These are phyloP conservation scores for Yarrowia bubula DNA, from an alignment of 805 yeast genomes.

Conservation along the genomic window DNA sequence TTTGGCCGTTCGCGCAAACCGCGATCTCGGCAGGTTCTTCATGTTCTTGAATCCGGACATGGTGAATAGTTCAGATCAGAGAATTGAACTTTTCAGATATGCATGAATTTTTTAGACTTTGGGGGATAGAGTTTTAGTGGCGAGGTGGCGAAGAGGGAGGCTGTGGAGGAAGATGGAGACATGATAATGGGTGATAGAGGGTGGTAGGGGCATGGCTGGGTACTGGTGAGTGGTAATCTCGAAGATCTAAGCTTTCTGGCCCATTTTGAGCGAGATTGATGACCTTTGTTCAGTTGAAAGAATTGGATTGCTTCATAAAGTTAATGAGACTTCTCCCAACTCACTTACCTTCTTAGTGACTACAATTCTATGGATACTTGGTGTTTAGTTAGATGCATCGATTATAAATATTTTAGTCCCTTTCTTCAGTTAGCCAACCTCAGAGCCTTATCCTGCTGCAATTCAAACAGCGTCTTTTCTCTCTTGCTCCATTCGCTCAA, in stretches of 20 bases:
- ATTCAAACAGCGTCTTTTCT: not conserved
- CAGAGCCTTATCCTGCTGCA: not conserved
- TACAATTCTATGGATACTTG: too few species aligned
- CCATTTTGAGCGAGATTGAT: too few species aligned
- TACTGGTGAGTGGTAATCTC: too few species aligned
- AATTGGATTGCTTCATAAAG: too few species aligned
- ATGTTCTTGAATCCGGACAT: conserved; percentile 3
- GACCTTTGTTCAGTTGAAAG: too few species aligned
- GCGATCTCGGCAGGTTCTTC: not conserved
- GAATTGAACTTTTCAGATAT: not conserved
- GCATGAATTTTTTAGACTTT: conserved; percentile 2
- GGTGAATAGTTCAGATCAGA: not conserved
- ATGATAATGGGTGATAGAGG: not conserved
- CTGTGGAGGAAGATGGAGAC: not conserved
- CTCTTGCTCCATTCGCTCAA: not conserved
- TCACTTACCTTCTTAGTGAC: too few species aligned
- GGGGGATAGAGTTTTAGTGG: not conserved
- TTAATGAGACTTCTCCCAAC: too few species aligned
- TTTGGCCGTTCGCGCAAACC: not conserved
- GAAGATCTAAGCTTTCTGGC: too few species aligned
- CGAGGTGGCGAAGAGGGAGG: not conserved
- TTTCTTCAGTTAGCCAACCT: too few species aligned
- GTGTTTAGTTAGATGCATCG: too few species aligned
- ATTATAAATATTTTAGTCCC: not conserved
- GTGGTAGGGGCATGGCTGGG: too few species aligned